These are phyloP conservation scores for Fraxinus anomala DNA, from an alignment of 257 asterid genomes.

Conservation along the genomic window DNA sequence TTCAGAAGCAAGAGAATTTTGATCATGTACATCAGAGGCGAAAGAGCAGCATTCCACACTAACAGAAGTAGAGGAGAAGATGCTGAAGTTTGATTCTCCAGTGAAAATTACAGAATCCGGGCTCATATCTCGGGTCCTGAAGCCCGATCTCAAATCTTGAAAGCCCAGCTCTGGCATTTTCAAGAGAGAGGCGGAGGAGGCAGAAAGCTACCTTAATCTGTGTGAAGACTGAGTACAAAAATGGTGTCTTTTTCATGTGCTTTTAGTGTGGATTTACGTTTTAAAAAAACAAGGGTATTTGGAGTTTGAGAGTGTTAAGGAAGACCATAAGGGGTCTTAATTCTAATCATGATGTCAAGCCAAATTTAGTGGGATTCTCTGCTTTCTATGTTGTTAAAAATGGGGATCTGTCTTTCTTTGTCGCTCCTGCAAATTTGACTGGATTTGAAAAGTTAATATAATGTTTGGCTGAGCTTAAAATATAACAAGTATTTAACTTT, in stretches of 20 bases:
- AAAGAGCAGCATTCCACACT: constrained; percentile 91
- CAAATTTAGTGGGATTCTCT: constrained; percentile 37
- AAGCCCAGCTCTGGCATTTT: constrained; percentile 53
- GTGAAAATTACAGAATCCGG: constrained; percentile 80
- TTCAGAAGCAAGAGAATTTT: constrained; percentile 51
- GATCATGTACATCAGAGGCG: constrained; percentile 78
- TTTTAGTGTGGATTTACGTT: constrained; percentile 35
- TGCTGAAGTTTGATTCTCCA: constrained; percentile 72
- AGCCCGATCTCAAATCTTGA: constrained; percentile 55
- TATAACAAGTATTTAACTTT: neutral
- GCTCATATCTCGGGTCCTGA: constrained; percentile 70
- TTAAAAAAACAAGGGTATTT: constrained; percentile 33
- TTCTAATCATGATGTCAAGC: constrained; percentile 37
- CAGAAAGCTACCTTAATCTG: constrained; percentile 21
- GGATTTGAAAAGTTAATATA: constrained; percentile 24
- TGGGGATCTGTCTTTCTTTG: constrained; percentile 28
- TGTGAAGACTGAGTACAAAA: constrained; percentile 9
- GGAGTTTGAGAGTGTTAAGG: constrained; percentile 47
- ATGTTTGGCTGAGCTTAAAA: neutral
- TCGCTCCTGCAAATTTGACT: constrained; percentile 34
- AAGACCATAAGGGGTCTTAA: constrained; percentile 31
- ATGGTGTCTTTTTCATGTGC: constrained; percentile 31
- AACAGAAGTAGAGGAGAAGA: constrained; percentile 82
- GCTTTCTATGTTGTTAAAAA: constrained; percentile 33
- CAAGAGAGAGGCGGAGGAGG: constrained; percentile 15